Conservation (phyloP, 345 rosid species). For the Hypericum perforatum region DNA sequence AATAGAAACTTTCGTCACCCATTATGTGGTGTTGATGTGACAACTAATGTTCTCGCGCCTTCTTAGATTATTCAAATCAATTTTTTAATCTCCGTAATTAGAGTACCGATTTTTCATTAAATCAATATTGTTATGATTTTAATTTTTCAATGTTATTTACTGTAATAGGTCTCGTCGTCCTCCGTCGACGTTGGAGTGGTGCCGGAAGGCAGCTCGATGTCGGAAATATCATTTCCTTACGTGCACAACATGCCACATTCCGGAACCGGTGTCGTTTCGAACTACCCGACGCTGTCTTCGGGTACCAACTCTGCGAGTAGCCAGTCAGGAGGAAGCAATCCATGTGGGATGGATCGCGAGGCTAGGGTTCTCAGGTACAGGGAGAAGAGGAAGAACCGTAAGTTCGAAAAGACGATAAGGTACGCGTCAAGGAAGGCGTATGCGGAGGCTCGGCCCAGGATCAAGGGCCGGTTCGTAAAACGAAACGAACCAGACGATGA, state of each 20-base stretch:
- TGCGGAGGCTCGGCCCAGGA: slow-evolving; percentile 83
- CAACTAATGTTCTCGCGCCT: too few species aligned
- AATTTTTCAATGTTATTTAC: not conserved
- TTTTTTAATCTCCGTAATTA: too few species aligned
- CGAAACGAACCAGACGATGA: slow-evolving; percentile 32
- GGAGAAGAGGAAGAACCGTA: slow-evolving; percentile 92
- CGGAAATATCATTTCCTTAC: too few species aligned
- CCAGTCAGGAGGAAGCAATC: slow-evolving; percentile 11
- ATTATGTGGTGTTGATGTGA: too few species aligned
- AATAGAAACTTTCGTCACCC: too few species aligned
- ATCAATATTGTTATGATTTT: too few species aligned
- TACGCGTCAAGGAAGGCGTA: slow-evolving; percentile 91
- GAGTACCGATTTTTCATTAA: too few species aligned
- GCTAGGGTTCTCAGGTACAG: slow-evolving; percentile 94
- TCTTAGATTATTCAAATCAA: too few species aligned
- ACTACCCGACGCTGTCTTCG: slow-evolving; percentile 18
- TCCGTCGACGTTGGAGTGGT: slow-evolving; percentile 86
- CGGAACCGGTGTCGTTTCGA: too few species aligned
- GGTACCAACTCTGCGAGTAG: slow-evolving; percentile 39
- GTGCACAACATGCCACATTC: too few species aligned
- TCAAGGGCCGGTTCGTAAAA: slow-evolving; percentile 88
- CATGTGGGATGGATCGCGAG: slow-evolving; percentile 72
- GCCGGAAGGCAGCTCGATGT: slow-evolving; percentile 42
- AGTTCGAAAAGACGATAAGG: slow-evolving; percentile 92
- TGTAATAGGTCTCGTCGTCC: slow-evolving; percentile 68